Conservation (phyloP, 768 basidiomycete genomes). For the Lactifluus pinguis region DNA sequence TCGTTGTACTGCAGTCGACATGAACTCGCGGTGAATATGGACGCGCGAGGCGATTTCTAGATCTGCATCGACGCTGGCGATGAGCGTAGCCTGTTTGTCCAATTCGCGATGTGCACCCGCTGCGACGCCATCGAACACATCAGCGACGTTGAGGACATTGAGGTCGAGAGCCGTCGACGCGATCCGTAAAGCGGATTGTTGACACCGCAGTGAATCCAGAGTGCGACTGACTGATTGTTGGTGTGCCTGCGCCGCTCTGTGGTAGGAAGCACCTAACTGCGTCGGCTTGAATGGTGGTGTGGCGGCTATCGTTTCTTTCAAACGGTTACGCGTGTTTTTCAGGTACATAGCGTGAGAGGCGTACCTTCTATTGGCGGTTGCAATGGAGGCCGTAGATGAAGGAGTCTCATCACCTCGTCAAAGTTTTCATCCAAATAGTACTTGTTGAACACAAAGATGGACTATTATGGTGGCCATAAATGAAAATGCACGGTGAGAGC, state of each 20-base stretch:
- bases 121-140: conserved; percentile 59
- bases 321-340: background rate
- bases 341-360: conserved; percentile 11
- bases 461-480: conserved; percentile 28
- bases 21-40: conserved; percentile 63
- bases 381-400: conserved; percentile 50
- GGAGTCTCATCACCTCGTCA: conserved; percentile 53
- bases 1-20: conserved; percentile 55
- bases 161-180: conserved; percentile 66
- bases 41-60: conserved; percentile 61
- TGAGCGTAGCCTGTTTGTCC: conserved; percentile 52
- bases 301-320: conserved; percentile 47
- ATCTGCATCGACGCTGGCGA: conserved; percentile 60
- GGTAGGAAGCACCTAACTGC: conserved; percentile 56
- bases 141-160: conserved; percentile 59
- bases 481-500: background rate
- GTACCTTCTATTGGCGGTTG: conserved; percentile 69
- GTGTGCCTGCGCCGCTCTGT: conserved; percentile 54
- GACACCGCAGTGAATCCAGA: conserved; percentile 46
- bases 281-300: conserved; percentile 68
- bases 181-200: conserved; percentile 63
- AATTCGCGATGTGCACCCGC: conserved; percentile 52
- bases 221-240: conserved; percentile 50
- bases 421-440: conserved; percentile 63
- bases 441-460: conserved; percentile 81